phyloP scores from a whole-genome alignment of 192 early-diverging fungal genomes.

The Jimgerdemannia flammicorona region DNA sequence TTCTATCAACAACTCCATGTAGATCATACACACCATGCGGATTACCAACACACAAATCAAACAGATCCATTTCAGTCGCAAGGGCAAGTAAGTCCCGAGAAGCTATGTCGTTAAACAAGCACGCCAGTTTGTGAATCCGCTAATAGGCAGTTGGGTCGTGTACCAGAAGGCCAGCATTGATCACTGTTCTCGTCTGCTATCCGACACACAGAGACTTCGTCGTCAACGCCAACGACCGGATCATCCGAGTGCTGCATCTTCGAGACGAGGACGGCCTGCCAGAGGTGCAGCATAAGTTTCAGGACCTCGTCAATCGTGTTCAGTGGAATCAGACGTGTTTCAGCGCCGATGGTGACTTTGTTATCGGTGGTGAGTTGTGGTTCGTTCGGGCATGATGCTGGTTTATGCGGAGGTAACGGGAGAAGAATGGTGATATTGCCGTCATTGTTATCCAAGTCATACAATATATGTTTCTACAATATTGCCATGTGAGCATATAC shows the following conservation, averaged over 20 bases:
- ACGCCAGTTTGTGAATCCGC: not conserved
- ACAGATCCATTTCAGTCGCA: constrained; percentile 58
- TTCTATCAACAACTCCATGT: constrained; percentile 1
- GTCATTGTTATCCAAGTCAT: constrained; percentile 20
- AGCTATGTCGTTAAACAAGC: too few relatives aligned
- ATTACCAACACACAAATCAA: constrained; percentile 50
- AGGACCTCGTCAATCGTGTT: constrained; percentile 85
- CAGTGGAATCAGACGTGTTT: constrained; percentile 90
- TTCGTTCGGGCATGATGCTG: too few relatives aligned
- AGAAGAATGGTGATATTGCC: constrained; percentile 11
- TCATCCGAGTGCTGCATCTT: constrained; percentile 66
- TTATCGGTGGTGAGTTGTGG: constrained; percentile 66
- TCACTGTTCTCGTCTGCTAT: constrained; percentile 10
- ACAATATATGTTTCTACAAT: not conserved
- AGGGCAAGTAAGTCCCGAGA: constrained; percentile 50
- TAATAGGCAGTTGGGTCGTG: not conserved
- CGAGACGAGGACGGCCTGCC: constrained; percentile 36
- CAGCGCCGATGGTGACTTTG: constrained; percentile 85
- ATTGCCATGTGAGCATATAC: not conserved
- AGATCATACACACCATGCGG: constrained; percentile 31
- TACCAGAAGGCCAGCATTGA: not conserved
- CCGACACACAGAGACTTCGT: constrained; percentile 57
- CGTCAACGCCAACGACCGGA: constrained; percentile 76
- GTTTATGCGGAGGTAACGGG: too few relatives aligned
- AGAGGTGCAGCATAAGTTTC: constrained; percentile 67